phyloP scores from a whole-genome alignment of 495 filamentous ascomycete species.

The Hypoxylon lienhwacheense region DNA sequence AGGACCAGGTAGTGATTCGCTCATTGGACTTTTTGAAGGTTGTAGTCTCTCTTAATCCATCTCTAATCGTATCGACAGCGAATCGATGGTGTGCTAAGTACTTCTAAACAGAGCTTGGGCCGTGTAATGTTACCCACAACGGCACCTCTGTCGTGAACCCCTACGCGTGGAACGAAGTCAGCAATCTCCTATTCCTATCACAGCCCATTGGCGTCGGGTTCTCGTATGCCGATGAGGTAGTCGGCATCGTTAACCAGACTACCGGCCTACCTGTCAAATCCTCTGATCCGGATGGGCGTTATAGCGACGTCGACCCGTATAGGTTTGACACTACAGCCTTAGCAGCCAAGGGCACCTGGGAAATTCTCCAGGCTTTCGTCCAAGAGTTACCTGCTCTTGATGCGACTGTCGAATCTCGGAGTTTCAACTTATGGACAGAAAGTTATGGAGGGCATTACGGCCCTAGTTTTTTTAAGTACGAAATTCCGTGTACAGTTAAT shows the following conservation, averaged over 20 bases:
- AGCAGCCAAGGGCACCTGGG: constrained; percentile 49
- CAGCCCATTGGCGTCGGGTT: constrained; percentile 66
- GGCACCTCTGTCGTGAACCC: constrained; percentile 58
- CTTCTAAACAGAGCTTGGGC: constrained; percentile 54
- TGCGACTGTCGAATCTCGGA: constrained; percentile 43
- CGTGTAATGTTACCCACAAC: constrained; percentile 58
- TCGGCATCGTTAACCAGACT: constrained; percentile 29
- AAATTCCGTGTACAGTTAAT: too few relatives aligned
- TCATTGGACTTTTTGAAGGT: constrained; percentile 67
- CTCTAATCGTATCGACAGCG: background rate
- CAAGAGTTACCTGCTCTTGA: constrained; percentile 42
- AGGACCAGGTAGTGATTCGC: constrained; percentile 58
- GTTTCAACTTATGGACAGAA: constrained; percentile 60
- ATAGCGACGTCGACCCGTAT: constrained; percentile 39
- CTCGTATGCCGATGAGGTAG: constrained; percentile 50
- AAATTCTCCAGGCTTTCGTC: constrained; percentile 51
- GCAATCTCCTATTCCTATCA: constrained; percentile 67
- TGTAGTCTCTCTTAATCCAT: constrained; percentile 11
- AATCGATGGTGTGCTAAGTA: constrained; percentile 13
- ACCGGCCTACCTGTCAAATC: constrained; percentile 33
- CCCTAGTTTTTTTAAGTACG: constrained; percentile 40
- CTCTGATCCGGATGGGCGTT: constrained; percentile 31
- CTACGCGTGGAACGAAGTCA: constrained; percentile 65
- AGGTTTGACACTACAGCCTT: constrained; percentile 50
- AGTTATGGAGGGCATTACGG: constrained; percentile 60